phyloP scores from a whole-genome alignment of 2,329 filamentous ascomycete genomes.

The Alternaria sp. region DNA sequence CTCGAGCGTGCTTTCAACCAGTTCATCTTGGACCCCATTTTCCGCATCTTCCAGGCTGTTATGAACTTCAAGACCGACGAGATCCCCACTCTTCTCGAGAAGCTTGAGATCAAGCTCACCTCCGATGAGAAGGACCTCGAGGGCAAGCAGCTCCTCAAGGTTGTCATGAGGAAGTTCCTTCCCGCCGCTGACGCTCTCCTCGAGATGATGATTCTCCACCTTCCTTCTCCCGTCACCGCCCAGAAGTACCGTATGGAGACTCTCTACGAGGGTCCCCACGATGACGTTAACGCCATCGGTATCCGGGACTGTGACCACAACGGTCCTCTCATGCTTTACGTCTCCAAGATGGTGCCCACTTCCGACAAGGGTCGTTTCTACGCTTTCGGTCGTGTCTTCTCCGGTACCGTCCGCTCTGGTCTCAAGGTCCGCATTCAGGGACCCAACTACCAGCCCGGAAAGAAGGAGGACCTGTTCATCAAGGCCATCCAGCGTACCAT shows the following conservation, averaged over 20 bases:
- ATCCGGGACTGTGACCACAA: conserved; percentile 99
- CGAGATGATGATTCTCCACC: conserved; percentile 99
- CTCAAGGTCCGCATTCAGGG: conserved; percentile 99
- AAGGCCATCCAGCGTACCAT: conserved; percentile 99
- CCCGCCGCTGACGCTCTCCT: conserved; percentile 96
- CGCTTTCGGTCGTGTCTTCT: conserved; percentile 99
- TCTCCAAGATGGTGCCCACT: conserved; percentile 99
- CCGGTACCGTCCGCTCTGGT: conserved; percentile 96
- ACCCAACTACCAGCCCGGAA: conserved; percentile 96
- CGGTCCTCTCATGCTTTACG: conserved; percentile 99
- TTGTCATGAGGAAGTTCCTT: conserved; percentile 98
- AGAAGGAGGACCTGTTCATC: conserved; percentile 99
- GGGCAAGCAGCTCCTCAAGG: conserved; percentile 98
- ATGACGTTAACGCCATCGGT: conserved; percentile 92
- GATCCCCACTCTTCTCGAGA: conserved; percentile 80
- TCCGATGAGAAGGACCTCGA: conserved; percentile 89
- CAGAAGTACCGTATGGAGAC: conserved; percentile 99
- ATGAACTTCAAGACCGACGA: conserved; percentile 99
- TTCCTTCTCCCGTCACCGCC: conserved; percentile 93
- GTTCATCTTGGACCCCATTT: conserved; percentile 99
- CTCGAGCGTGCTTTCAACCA: conserved; percentile 99
- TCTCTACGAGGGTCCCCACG: conserved; percentile 95
- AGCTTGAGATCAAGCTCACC: conserved; percentile 93
- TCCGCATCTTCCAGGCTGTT: conserved; percentile 95
- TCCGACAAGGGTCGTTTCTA: conserved; percentile 99